Conservation (phyloP, 768 basidiomycete species). For the Tephrocybe sp. region DNA sequence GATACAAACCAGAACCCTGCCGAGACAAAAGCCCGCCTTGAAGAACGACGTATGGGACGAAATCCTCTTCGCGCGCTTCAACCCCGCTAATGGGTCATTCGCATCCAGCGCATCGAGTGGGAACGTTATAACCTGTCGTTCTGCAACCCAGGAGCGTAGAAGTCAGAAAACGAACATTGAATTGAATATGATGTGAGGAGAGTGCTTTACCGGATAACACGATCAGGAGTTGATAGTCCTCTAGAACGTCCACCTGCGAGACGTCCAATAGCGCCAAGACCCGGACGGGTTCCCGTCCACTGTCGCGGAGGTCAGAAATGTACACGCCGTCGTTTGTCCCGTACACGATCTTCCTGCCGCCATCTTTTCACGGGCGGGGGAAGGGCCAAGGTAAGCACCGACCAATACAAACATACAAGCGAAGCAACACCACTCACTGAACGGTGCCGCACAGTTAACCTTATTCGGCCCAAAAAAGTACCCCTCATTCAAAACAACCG, state of each 20-base stretch:
- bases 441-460: conserved; percentile 89
- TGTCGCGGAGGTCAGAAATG: conserved; percentile 80
- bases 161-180: no score
- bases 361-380: no score
- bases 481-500: conserved; percentile 77
- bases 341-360: conserved; percentile 84
- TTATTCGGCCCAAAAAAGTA: conserved; percentile 85
- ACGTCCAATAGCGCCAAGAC: conserved; percentile 89
- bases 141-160: no score
- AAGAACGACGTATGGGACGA: conserved; percentile 97
- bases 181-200: no score
- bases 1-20: conserved; percentile 89
- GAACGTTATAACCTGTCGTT: conserved; percentile 95
- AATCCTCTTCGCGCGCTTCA: conserved; percentile 93
- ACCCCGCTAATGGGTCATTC: conserved; percentile 83
- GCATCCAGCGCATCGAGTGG: conserved; percentile 91
- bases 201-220: conserved; percentile 85
- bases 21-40: conserved; percentile 92
- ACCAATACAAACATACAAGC: background rate
- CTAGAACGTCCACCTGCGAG: conserved; percentile 92
- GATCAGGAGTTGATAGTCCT: conserved; percentile 92
- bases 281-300: conserved; percentile 79
- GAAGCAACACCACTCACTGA: conserved; percentile 56
- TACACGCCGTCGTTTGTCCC: conserved; percentile 99
- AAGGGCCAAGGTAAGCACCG: conserved; percentile 12